These are phyloP conservation scores for Lunularia cruciata DNA, from an alignment of 225 moss, liverwort and hornwort species.

Conservation along the genomic window DNA sequence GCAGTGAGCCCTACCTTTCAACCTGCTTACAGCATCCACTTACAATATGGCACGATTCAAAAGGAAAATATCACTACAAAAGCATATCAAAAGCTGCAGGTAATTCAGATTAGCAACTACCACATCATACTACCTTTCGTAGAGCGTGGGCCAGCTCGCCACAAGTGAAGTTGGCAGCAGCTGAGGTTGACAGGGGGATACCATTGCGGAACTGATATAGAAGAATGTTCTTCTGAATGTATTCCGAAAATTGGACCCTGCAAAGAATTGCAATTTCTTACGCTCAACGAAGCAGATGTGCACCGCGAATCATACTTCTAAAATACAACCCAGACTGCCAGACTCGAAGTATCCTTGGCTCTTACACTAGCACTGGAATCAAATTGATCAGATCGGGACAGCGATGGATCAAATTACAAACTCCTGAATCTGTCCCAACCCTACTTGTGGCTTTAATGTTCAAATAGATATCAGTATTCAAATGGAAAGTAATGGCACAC, in stretches of 20 bases:
- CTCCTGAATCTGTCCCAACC: too few species aligned
- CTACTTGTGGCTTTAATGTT: too few species aligned
- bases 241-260: conserved; percentile 98
- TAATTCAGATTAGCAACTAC: neutral
- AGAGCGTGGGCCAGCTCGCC: conserved; percentile 85
- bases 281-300: neutral
- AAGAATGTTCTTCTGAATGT: conserved; percentile 87
- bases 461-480: too few species aligned
- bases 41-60: too few species aligned
- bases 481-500: neutral
- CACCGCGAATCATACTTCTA: neutral
- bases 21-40: too few species aligned
- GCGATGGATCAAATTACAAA: neutral
- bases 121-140: conserved; percentile 59
- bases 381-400: neutral
- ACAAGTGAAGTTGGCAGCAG: conserved; percentile 95
- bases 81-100: neutral
- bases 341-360: neutral
- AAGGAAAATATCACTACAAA: too few species aligned
- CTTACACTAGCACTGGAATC: neutral
- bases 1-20: too few species aligned
- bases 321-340: neutral
- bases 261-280: conserved; percentile 22
- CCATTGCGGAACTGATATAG: conserved; percentile 89
- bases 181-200: conserved; percentile 76